Conservation (phyloP, 495 filamentous ascomycete species). For the Hyaloscypha finlandica region DNA sequence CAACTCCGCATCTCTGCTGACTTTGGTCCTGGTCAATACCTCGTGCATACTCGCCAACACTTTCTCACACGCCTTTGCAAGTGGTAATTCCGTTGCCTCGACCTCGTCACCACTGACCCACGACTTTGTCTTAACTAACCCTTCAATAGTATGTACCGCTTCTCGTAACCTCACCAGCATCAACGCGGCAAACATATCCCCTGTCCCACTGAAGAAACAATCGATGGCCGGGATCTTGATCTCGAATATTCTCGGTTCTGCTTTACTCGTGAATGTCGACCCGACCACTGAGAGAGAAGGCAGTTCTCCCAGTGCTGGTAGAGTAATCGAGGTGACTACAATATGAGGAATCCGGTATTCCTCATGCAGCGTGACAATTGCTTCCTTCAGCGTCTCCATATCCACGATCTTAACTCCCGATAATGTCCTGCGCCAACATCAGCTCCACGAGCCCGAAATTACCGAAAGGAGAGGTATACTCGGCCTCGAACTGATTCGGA, state of each 20-base stretch:
- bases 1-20: constrained; percentile 62
- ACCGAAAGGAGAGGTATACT: constrained; percentile 61
- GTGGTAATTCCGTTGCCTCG: constrained; percentile 67
- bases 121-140: constrained; percentile 50
- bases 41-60: constrained; percentile 93
- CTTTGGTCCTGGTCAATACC: constrained; percentile 75
- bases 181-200: constrained; percentile 96
- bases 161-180: constrained; percentile 88
- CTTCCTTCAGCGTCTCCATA: constrained; percentile 66
- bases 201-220: constrained; percentile 92
- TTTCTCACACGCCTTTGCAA: constrained; percentile 80
- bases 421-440: constrained; percentile 58
- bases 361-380: constrained; percentile 75
- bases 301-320: constrained; percentile 43
- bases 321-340: constrained; percentile 82
- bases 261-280: constrained; percentile 51
- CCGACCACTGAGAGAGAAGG: constrained; percentile 72
- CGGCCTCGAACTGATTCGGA: constrained; percentile 96
- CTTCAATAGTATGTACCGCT: constrained; percentile 52
- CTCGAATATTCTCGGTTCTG: constrained; percentile 51
- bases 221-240: constrained; percentile 84
- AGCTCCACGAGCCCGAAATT: constrained; percentile 6
- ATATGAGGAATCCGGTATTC: constrained; percentile 82
- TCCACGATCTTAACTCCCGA: constrained; percentile 81
- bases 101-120: constrained; percentile 75